A percentile compares a stretch with the other conserved stretches of the same genome.
Evolutionary conservation across 1,284 basidiomycete species (phyloP).

Genomic region (Trametes hirsuta): DNA sequence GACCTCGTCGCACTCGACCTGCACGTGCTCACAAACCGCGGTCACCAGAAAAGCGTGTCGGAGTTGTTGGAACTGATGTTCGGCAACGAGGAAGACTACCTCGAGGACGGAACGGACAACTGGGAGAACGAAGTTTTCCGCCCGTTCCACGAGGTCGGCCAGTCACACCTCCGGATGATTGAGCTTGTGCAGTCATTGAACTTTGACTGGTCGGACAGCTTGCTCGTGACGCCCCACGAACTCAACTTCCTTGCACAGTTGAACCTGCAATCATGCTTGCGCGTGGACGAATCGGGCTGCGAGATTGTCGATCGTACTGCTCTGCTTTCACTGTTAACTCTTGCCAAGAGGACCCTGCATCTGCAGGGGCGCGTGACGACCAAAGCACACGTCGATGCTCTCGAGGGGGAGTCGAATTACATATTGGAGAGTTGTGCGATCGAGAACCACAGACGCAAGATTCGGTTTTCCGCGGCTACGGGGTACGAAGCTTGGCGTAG

Average conservation of each 20-base stretch:
- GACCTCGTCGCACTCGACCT: conserved; percentile 90
- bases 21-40: conserved; percentile 82
- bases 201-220: conserved; percentile 86
- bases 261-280: conserved; percentile 77
- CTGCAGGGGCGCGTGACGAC: conserved; percentile 70
- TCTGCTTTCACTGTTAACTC: conserved; percentile 66
- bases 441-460: conserved; percentile 86
- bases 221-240: conserved; percentile 60
- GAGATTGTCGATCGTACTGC: conserved; percentile 81
- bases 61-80: conserved; percentile 79
- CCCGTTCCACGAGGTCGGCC: conserved; percentile 74
- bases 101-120: conserved; percentile 42
- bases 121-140: conserved; percentile 55
- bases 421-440: conserved; percentile 82
- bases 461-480: conserved; percentile 69
- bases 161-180: conserved; percentile 83
- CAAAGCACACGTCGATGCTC: conserved; percentile 64
- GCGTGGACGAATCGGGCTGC: conserved; percentile 74
- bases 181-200: conserved; percentile 86
- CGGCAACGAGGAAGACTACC: conserved; percentile 57
- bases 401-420: conserved; percentile 73
- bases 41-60: conserved; percentile 69
- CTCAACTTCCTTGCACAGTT: conserved; percentile 73
- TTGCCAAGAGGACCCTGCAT: conserved; percentile 65
- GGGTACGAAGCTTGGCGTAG: conserved; percentile 85